Evolutionary conservation across 257 asterid species (phyloP).

Genomic region (Plantago elongata): DNA sequence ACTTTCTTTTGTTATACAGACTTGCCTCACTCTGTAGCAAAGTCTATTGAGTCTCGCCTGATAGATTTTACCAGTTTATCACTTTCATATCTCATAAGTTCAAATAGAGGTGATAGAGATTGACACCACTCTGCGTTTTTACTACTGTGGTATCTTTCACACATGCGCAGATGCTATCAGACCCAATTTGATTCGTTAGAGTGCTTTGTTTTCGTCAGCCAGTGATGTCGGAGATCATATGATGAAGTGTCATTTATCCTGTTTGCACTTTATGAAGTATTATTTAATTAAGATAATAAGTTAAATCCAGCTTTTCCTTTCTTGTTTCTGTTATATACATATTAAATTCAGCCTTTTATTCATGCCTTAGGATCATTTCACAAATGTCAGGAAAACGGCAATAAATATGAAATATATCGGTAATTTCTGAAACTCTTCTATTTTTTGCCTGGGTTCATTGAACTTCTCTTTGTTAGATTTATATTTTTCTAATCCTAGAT

Average conservation of each 20-base stretch:
- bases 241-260: conserved; percentile 1
- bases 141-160: neutral
- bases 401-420: conserved; percentile 89
- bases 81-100: neutral
- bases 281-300: too few species aligned
- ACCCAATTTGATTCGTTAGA: neutral
- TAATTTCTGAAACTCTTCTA: conserved; percentile 21
- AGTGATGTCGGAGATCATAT: neutral
- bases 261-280: neutral
- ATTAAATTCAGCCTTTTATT: conserved; percentile 20
- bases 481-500: too few species aligned
- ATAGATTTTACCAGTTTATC: neutral
- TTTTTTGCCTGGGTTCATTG: neutral
- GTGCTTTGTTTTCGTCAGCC: too few species aligned
- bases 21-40: neutral
- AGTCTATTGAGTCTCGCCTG: conserved; percentile 1
- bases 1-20: conserved; percentile 4
- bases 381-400: conserved; percentile 57
- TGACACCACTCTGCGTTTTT: conserved; percentile 6
- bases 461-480: too few species aligned
- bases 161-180: too few species aligned
- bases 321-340: conserved; percentile 1
- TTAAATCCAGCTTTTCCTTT: neutral
- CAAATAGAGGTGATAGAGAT: neutral
- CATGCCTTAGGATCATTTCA: conserved; percentile 77